These are phyloP conservation scores for Gelatoporia subvermispora DNA, from an alignment of 768 basidiomycete genomes.

Conservation along the genomic window DNA sequence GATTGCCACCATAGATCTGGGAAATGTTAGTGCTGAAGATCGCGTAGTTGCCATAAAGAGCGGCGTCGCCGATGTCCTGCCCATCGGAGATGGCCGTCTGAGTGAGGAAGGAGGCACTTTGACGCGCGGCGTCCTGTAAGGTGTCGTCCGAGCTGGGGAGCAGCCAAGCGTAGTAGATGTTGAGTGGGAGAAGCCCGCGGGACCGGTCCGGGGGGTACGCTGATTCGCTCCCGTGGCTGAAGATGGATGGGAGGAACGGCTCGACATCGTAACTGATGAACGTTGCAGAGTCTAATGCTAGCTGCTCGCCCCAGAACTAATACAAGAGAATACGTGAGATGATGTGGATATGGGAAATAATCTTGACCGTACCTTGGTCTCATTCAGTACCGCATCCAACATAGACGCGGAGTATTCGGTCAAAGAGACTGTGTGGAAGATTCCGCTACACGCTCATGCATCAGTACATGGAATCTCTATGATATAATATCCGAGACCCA, in stretches of 20 bases:
- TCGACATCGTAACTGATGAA: conserved; percentile 44
- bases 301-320: conserved; percentile 41
- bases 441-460: conserved; percentile 4
- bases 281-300: conserved; percentile 34
- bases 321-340: background rate
- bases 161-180: conserved; percentile 42
- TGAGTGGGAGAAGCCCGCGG: conserved; percentile 37
- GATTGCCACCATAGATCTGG: conserved; percentile 46
- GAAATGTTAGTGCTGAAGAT: conserved; percentile 44
- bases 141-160: conserved; percentile 31
- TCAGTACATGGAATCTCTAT: conserved; percentile 14
- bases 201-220: conserved; percentile 46
- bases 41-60: conserved; percentile 61
- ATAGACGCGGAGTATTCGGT: conserved; percentile 30
- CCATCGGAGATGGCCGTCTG: conserved; percentile 35
- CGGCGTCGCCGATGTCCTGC: conserved; percentile 32
- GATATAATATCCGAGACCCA: background rate
- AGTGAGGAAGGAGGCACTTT: conserved; percentile 37
- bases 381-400: conserved; percentile 38
- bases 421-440: conserved; percentile 40
- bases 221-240: conserved; percentile 32
- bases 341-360: background rate
- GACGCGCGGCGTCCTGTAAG: conserved; percentile 35
- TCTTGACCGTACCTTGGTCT: conserved; percentile 30
- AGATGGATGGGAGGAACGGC: conserved; percentile 41